Evolutionary conservation across 352 stramenopile species (phyloP), one percentile per base, ranked within the genome.

Genomic region (Blastocystis hominis): DNA sequence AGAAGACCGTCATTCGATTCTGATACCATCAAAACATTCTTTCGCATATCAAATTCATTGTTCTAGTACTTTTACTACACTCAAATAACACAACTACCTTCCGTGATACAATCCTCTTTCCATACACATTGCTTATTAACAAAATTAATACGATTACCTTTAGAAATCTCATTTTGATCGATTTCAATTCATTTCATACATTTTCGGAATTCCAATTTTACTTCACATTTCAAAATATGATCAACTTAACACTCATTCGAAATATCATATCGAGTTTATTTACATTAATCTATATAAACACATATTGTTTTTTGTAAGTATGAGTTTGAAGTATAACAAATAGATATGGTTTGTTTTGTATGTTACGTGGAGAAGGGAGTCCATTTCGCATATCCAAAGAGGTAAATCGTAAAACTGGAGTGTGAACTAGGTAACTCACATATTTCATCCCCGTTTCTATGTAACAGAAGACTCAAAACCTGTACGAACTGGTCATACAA

Each of bases 391-490:
- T 84, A 47, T 63, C 72, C 2, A 84, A 84, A 34, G 72, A 84
- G 44, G 72, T 84, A 24, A 20, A 3, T 5, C 24, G 46, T 13
- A 9, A n/a, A 44, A 7, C 47, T 24, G 17, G 15, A 54, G 24
- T 36, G 10, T 6, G 20, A 46, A 36, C 3, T 68, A 84, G 72
- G 53, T 84, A 34, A 84, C 72, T 4, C 72, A 84, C 50, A 84
- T 84, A 17, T 84, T 84, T 50, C 50, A 84, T 50, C 72, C 72
- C 44, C 72, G 72, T 5, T 68, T 84, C 30, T 84, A 66, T 84
- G 72, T 84, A 17, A 53, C 62, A 6, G 62, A 68, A 34, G 50
- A 44, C 15, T 68, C 47, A 10, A 84, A 84, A 15, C 72, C 72
- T 2, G 56, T 87, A 10, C 77, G 66, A 13, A 77, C 34, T 6